These are phyloP conservation scores for Withania somnifera DNA, from an alignment of 305 asterid genomes.

Conservation along the genomic window DNA sequence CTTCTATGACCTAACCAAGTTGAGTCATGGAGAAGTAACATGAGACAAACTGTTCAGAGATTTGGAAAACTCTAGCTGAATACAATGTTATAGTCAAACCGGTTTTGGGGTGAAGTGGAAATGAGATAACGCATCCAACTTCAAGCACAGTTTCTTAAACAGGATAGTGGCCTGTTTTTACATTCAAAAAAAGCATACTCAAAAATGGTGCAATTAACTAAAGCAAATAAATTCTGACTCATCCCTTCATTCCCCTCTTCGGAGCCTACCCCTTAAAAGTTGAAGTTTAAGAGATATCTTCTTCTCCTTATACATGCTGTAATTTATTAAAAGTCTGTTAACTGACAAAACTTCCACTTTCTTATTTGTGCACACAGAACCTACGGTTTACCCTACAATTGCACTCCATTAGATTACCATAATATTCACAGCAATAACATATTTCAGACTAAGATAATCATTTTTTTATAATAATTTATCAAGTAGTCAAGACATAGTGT, in stretches of 20 bases:
- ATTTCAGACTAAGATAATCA: neutral
- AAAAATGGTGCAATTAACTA: neutral
- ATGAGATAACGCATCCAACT: constrained; percentile 93
- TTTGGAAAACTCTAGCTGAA: neutral
- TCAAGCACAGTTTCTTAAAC: constrained; percentile 78
- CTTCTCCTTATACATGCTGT: neutral
- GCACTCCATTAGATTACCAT: neutral
- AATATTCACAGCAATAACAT: constrained; percentile 1
- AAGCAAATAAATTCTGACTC: neutral
- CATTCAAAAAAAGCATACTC: neutral
- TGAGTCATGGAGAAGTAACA: constrained; percentile 1
- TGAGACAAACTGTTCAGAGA: neutral
- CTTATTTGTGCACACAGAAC: neutral
- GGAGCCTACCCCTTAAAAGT: neutral
- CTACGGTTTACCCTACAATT: neutral
- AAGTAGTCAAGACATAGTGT: neutral
- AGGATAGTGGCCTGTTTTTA: constrained; percentile 48
- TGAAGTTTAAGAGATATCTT: neutral
- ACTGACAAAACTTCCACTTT: neutral
- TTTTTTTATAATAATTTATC: neutral
- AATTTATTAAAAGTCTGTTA: neutral
- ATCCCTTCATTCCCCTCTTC: neutral
- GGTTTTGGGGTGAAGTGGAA: constrained; percentile 98
- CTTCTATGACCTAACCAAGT: constrained; percentile 64
- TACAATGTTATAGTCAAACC: constrained; percentile 28